Base-by-base conservation (phyloP, 2,329 filamentous ascomycete species). In the Pseudocercospora eumusae region DNA sequence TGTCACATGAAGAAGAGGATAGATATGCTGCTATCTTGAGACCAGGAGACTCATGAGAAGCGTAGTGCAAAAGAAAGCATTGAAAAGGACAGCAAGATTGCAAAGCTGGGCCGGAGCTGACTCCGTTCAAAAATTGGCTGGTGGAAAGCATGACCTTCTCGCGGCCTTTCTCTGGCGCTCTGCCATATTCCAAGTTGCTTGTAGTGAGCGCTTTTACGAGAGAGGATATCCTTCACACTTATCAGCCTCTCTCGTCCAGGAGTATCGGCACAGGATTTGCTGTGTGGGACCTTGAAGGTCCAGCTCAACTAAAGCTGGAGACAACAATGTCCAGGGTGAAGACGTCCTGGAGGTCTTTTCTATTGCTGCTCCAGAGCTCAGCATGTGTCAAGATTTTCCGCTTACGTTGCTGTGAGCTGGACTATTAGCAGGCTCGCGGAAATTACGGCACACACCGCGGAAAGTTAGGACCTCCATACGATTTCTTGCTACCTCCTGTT, bases 1-100 rank as follows among this genome's bases (percentile, higher is more conserved):
- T 54, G 28, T 54, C 52, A 54, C 52, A 53, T 53, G 49, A 47
- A 47, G 23, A 25, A 47, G 18, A 13, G 25, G 31, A 23, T n/a
- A 49, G 2, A 49, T 23, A 20, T 49, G 13, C 7, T 7, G 36
- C 36, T 40, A 40, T 8, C n/a, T 18, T 6, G 36, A 40, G 15
- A 40, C 6, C 13, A 13, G 3, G 13, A 40, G n/a, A 40, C 36
- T 18, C n/a, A 2, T 40, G 36, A 18, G 36, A 18, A 15, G 15
- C 15, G 15, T 18, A 15, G 5, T 8, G 15, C 2, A 18, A 40
- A 18, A 3, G 10, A 40, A 6, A n/a, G 6, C 15, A 36, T 2
- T 15, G 13, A 36, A 18, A 40, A n/a, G n/a, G 4, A n/a, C 13
- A 15, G 13, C 3, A 36, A 18, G 15, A 18, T 40, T 8, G 15